Evolutionary conservation across 345 rosid genomes (phyloP).

Genomic region (Dimocarpus longan): DNA sequence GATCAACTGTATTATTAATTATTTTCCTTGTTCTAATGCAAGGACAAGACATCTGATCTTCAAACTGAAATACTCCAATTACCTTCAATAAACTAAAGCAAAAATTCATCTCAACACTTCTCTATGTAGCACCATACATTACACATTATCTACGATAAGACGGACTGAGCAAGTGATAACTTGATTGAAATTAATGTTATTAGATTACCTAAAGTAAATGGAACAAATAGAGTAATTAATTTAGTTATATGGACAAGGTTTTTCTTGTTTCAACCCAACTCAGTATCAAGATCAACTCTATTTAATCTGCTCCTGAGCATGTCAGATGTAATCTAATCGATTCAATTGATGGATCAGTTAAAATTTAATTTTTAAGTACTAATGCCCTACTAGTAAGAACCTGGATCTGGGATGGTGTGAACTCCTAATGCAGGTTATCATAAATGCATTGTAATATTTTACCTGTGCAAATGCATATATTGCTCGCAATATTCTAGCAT

Average conservation of each 20-base stretch:
- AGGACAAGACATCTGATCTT: too few relatives aligned
- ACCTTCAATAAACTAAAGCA: too few relatives aligned
- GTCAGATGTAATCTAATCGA: background rate
- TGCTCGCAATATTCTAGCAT: conserved; percentile 89
- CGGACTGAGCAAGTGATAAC: background rate
- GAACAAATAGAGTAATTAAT: background rate
- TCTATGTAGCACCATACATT: background rate
- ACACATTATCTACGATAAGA: background rate
- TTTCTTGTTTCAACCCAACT: background rate
- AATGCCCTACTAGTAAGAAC: background rate
- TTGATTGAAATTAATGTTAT: background rate
- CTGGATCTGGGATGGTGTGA: background rate
- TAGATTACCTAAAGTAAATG: background rate
- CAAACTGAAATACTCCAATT: too few relatives aligned
- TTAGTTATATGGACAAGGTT: too few relatives aligned
- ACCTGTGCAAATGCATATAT: conserved; percentile 96
- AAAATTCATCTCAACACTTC: background rate
- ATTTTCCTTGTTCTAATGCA: too few relatives aligned
- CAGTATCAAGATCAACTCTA: background rate
- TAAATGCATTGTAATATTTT: conserved; percentile 20
- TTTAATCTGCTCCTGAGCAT: background rate
- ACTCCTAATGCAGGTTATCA: background rate
- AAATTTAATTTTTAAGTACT: background rate
- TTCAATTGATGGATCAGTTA: background rate
- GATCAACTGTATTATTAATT: too few relatives aligned